phyloP scores from a whole-genome alignment of 2,329 filamentous ascomycete species.

The Fusarium chuoi region DNA sequence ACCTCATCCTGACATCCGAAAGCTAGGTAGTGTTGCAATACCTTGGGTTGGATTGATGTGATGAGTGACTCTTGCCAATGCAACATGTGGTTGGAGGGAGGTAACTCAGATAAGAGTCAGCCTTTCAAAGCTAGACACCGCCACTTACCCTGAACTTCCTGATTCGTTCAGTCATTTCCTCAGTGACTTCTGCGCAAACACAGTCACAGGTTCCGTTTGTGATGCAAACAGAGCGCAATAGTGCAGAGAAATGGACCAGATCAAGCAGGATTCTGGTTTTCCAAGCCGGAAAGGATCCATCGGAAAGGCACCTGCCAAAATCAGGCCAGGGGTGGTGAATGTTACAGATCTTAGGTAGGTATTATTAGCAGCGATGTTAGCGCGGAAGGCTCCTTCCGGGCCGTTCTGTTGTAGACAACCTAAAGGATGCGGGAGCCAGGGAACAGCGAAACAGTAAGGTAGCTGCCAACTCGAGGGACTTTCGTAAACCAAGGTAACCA shows the following conservation, averaged over 20 bases:
- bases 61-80: neutral
- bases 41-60: neutral
- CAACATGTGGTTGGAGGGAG: neutral
- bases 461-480: neutral
- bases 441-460: neutral
- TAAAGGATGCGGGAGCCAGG: neutral
- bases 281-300: neutral
- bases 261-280: neutral
- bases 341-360: neutral
- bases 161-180: constrained; percentile 9
- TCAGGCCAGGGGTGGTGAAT: neutral
- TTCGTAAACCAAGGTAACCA: neutral
- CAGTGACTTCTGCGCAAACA: neutral
- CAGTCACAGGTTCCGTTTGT: neutral
- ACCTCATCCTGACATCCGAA: constrained; percentile 6
- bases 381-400: neutral
- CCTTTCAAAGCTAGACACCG: neutral
- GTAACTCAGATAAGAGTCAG: neutral
- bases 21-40: neutral
- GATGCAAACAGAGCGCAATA: neutral
- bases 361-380: neutral
- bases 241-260: neutral
- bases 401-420: neutral
- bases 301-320: neutral
- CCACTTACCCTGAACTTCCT: constrained; percentile 5